phyloP scores from a whole-genome alignment of 257 asterid species.

The Rhazya stricta region DNA sequence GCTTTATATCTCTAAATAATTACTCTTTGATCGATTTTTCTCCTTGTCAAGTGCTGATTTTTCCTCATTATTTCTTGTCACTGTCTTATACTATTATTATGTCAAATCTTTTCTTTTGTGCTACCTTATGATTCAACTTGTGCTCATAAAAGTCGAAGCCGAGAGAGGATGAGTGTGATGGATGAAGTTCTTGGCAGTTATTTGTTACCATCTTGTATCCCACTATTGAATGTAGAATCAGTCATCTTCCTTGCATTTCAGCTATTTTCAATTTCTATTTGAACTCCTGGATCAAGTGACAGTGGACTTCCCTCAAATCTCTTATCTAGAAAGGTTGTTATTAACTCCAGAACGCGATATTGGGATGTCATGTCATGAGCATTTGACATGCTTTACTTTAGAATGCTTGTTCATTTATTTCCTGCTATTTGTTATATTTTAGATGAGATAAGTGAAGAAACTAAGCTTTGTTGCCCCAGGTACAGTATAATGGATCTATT shows the following conservation, averaged over 20 bases:
- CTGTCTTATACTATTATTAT: background rate
- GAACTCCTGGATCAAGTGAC: slow-evolving; percentile 59
- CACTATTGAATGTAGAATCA: slow-evolving; percentile 31
- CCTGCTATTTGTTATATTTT: background rate
- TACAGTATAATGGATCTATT: background rate
- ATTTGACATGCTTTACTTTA: slow-evolving; percentile 4
- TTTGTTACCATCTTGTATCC: background rate
- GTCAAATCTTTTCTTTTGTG: background rate
- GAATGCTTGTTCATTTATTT: background rate
- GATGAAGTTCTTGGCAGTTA: slow-evolving; percentile 1
- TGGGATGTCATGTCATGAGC: slow-evolving; percentile 33
- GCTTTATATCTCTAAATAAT: background rate
- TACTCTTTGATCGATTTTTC: background rate
- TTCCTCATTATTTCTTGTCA: background rate
- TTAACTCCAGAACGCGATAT: slow-evolving; percentile 51
- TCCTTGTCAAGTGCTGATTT: background rate
- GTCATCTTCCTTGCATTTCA: slow-evolving; percentile 26
- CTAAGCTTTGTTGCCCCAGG: background rate
- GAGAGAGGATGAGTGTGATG: background rate
- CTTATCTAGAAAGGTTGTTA: slow-evolving; percentile 39
- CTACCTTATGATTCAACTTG: background rate
- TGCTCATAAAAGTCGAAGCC: background rate
- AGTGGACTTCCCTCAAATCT: slow-evolving; percentile 52
- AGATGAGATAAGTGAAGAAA: background rate
- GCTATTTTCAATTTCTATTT: slow-evolving; percentile 47